phyloP scores from a whole-genome alignment of 768 basidiomycete species.

The Tephrocybe sp. region DNA sequence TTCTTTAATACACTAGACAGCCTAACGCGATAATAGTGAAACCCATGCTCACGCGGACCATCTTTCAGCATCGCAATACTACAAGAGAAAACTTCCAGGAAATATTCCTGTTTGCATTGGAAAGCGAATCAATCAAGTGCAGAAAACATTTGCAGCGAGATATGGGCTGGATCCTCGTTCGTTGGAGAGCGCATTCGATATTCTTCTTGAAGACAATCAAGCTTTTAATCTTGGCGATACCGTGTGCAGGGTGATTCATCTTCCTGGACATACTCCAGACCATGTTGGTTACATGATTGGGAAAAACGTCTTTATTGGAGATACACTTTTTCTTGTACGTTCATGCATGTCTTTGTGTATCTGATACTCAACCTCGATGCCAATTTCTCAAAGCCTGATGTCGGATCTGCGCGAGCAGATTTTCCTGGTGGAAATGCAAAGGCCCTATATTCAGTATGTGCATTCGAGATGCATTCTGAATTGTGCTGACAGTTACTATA shows the following conservation, averaged over 20 bases:
- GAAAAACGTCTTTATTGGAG: conserved; percentile 33
- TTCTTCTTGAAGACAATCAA: conserved; percentile 31
- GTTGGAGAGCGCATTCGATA: conserved; percentile 28
- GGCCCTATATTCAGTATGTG: conserved; percentile 27
- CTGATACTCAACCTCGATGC: neutral
- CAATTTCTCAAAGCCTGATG: conserved; percentile 25
- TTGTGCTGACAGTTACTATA: conserved; percentile 7
- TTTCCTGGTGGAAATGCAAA: conserved; percentile 36
- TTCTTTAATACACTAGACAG: neutral
- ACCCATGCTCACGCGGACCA: conserved; percentile 40
- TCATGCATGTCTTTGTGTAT: neutral
- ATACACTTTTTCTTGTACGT: conserved; percentile 30
- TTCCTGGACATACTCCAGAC: conserved; percentile 29
- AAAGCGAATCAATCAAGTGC: conserved; percentile 29
- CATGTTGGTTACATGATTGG: conserved; percentile 32
- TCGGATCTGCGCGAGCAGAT: conserved; percentile 35
- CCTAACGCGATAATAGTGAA: conserved; percentile 19
- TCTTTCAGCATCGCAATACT: conserved; percentile 32
- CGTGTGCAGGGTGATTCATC: conserved; percentile 28
- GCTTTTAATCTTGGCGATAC: conserved; percentile 28
- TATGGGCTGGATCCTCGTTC: conserved; percentile 26
- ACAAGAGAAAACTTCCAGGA: conserved; percentile 25
- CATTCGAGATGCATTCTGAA: neutral
- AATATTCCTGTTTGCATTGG: conserved; percentile 32
- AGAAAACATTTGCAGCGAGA: conserved; percentile 29